These are phyloP conservation scores for Marsdenia floribunda DNA, from an alignment of 257 asterid species.

Conservation along the genomic window DNA sequence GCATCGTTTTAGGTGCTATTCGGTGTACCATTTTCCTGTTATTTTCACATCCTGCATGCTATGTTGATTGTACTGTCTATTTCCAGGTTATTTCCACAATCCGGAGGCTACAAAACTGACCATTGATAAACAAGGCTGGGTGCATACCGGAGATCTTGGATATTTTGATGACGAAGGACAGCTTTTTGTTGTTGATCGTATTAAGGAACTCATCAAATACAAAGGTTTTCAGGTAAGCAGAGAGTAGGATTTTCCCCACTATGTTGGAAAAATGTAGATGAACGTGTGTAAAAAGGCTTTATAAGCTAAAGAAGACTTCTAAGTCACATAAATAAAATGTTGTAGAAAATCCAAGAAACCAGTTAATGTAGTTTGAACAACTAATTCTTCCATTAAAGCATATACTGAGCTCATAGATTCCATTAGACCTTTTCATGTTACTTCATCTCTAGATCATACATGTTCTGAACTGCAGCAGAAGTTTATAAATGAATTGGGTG, in stretches of 20 bases:
- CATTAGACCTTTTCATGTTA: neutral
- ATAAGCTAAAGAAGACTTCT: neutral
- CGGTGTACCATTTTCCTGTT: neutral
- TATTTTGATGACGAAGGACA: conserved; percentile 82
- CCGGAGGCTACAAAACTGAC: conserved; percentile 75
- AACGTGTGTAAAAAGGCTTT: no score
- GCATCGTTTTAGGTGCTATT: neutral
- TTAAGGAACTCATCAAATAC: conserved; percentile 91
- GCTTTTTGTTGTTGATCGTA: conserved; percentile 83
- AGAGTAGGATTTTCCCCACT: neutral
- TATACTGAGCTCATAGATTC: neutral
- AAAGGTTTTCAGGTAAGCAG: conserved; percentile 76
- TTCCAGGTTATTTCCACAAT: conserved; percentile 76
- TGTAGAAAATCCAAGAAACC: neutral
- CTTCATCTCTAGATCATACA: neutral
- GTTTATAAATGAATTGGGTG: no score
- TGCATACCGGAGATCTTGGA: conserved; percentile 96
- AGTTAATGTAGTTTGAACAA: neutral
- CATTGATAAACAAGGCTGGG: conserved; percentile 90
- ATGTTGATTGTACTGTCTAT: neutral
- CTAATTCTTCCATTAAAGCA: neutral
- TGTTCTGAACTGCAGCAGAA: neutral
- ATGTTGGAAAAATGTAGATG: neutral
- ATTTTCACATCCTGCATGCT: neutral
- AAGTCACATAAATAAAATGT: neutral